These are phyloP conservation scores for Suillus occidentalis DNA, from an alignment of 768 basidiomycete species.

Conservation along the genomic window DNA sequence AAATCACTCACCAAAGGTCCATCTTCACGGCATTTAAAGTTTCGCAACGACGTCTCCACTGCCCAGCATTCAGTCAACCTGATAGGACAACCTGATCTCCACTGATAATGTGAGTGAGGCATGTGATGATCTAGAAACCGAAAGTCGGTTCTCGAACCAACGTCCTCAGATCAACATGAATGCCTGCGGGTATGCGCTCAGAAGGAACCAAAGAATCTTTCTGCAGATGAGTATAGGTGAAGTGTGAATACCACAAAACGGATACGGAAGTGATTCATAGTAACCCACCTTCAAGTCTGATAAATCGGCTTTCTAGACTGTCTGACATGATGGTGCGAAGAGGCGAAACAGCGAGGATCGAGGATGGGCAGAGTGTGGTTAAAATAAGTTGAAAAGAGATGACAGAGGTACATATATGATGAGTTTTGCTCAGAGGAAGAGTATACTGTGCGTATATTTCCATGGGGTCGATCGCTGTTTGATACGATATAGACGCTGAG, in stretches of 20 bases:
- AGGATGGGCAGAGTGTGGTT: not conserved
- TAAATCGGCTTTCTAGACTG: not conserved
- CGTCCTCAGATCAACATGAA: not conserved
- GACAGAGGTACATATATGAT: not conserved
- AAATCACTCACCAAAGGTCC: too few relatives aligned
- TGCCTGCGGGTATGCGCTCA: not conserved
- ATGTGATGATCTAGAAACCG: too few relatives aligned
- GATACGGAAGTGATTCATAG: not conserved
- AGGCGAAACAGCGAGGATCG: not conserved
- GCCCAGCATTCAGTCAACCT: not conserved
- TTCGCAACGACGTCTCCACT: not conserved
- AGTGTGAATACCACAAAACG: not conserved
- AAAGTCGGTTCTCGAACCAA: too few relatives aligned
- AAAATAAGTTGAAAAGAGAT: not conserved
- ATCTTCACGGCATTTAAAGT: too few relatives aligned
- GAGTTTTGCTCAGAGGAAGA: not conserved
- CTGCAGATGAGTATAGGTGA: not conserved
- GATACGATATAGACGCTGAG: too few relatives aligned
- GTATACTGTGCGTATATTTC: not conserved
- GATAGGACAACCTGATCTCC: too few relatives aligned
- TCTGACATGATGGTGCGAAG: not conserved
- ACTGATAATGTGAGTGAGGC: too few relatives aligned
- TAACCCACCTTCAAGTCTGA: not conserved
- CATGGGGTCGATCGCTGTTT: too few relatives aligned
- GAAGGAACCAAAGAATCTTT: not conserved